Evolutionary conservation across 257 asterid genomes (phyloP).

Genomic region (Solanum pennellii): DNA sequence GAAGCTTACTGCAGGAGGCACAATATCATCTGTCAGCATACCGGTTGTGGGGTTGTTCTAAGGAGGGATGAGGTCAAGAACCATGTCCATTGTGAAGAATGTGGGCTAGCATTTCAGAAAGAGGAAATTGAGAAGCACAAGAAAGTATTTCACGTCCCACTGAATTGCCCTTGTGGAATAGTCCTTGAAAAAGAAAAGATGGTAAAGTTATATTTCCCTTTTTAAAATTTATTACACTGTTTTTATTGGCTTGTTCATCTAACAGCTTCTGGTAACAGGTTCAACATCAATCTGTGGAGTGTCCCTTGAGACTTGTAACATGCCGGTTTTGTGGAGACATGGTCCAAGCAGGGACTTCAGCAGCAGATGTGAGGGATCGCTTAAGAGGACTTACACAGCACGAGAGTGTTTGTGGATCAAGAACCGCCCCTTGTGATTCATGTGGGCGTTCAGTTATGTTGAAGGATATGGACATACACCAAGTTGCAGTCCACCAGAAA

Average conservation of each 20-base stretch:
- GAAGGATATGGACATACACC: constrained; percentile 98
- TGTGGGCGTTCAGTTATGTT: constrained; percentile 96
- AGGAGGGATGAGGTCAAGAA: constrained; percentile 63
- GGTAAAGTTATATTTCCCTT: constrained; percentile 31
- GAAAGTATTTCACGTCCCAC: constrained; percentile 93
- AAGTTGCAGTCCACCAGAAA: constrained; percentile 79
- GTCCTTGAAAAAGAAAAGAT: constrained; percentile 82
- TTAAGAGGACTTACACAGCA: constrained; percentile 83
- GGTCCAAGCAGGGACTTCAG: constrained; percentile 84
- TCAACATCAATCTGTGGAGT: constrained; percentile 68
- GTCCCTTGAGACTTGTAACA: constrained; percentile 66
- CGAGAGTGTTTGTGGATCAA: constrained; percentile 82
- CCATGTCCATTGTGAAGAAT: constrained; percentile 81
- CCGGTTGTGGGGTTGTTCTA: constrained; percentile 78
- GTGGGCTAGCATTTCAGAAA: constrained; percentile 70
- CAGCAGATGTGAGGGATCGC: constrained; percentile 76
- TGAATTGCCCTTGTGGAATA: constrained; percentile 78
- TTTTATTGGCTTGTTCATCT: neutral
- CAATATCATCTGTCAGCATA: constrained; percentile 60
- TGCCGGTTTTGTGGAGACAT: constrained; percentile 95
- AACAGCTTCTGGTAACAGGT: constrained; percentile 33
- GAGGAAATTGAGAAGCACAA: constrained; percentile 84
- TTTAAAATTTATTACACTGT: neutral
- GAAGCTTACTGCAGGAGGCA: constrained; percentile 89
- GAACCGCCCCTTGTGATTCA: constrained; percentile 93